A percentile compares a stretch with the other conserved stretches of the same genome.
phyloP scores from a whole-genome alignment of 495 filamentous ascomycete species.

The Annulohypoxylon maeteangense region DNA sequence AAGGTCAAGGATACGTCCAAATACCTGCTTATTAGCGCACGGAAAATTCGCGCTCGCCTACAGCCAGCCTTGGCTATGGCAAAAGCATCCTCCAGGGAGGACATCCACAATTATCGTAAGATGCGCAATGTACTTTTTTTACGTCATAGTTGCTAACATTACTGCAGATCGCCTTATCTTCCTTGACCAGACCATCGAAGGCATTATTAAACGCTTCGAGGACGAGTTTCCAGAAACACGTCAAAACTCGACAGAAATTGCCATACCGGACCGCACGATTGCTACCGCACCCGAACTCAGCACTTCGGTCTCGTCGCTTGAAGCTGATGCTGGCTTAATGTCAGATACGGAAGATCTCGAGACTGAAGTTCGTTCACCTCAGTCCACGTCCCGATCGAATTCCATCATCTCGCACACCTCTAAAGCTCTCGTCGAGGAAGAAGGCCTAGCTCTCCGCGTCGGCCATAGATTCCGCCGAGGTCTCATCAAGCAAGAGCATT shows the following conservation, averaged over 20 bases:
- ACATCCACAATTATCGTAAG: conserved; percentile 80
- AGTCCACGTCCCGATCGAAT: conserved; percentile 71
- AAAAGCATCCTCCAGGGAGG: conserved; percentile 59
- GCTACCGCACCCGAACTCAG: conserved; percentile 52
- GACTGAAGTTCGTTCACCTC: conserved; percentile 50
- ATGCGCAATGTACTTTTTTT: conserved; percentile 29
- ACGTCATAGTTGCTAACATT: conserved; percentile 40
- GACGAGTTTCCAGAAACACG: conserved; percentile 94
- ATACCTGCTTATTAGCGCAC: conserved; percentile 82
- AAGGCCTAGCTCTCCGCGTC: conserved; percentile 86
- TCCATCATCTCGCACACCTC: conserved; percentile 84
- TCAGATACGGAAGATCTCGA: conserved; percentile 55
- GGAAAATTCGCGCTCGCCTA: conserved; percentile 85
- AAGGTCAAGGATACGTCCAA: conserved; percentile 94
- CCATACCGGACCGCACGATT: conserved; percentile 45
- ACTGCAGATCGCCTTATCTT: conserved; percentile 80
- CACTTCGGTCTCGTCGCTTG: conserved; percentile 39
- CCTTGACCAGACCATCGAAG: conserved; percentile 86
- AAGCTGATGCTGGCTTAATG: conserved; percentile 43
- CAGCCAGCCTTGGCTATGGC: conserved; percentile 86
- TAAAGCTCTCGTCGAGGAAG: conserved; percentile 83
- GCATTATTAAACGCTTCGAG: conserved; percentile 95
- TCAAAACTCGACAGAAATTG: conserved; percentile 59
- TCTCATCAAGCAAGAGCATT: conserved; percentile 58
- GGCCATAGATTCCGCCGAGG: conserved; percentile 81